A percentile compares a stretch with the other conserved stretches of the same genome.
Conservation (phyloP, 306 rosid species). For the Cucumis hystrix region DNA sequence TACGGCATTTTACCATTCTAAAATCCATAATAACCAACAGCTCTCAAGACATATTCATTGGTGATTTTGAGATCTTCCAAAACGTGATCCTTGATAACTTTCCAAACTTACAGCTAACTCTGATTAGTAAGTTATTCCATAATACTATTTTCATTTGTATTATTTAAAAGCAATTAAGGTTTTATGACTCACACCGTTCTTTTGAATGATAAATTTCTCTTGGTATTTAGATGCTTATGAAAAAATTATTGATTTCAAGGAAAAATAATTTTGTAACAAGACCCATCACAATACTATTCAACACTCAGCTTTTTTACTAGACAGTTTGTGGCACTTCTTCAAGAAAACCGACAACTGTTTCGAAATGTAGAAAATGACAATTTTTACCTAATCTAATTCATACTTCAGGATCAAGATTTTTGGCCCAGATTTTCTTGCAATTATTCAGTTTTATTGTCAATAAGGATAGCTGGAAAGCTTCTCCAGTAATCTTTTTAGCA, state of each 20-base stretch:
- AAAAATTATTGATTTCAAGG: background rate
- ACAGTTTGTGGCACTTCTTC: background rate
- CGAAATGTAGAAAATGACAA: background rate
- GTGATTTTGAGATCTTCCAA: background rate
- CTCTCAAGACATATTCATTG: background rate
- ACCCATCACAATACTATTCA: background rate
- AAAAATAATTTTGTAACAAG: background rate
- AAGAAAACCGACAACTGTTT: background rate
- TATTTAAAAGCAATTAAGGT: background rate
- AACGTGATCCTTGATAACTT: background rate
- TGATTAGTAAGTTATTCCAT: background rate
- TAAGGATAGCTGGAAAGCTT: background rate
- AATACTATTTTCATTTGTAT: background rate
- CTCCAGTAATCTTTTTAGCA: background rate
- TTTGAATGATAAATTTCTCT: background rate
- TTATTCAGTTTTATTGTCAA: background rate
- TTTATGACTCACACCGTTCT: background rate
- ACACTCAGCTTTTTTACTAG: background rate
- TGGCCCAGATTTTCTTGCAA: background rate
- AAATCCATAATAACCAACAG: background rate
- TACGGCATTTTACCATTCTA: background rate
- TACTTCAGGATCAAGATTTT: background rate
- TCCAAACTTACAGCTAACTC: background rate
- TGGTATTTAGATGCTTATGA: background rate
- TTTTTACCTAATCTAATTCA: background rate